A percentile compares a stretch with the other conserved stretches of the same genome.
phyloP scores from a whole-genome alignment of 1,284 basidiomycete species.

The Microbotryum saponariae region DNA sequence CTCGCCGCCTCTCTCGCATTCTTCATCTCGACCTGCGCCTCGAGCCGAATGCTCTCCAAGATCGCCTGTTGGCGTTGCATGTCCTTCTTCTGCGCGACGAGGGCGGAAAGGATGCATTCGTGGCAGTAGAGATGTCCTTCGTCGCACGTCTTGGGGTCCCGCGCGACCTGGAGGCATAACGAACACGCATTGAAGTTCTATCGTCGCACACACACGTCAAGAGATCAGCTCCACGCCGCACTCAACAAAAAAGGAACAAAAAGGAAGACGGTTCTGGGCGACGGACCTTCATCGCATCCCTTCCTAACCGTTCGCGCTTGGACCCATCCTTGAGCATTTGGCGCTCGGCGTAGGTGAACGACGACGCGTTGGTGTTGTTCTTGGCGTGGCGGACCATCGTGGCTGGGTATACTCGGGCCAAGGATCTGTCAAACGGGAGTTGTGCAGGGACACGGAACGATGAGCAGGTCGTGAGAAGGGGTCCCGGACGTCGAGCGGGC shows the following conservation, averaged over 20 bases:
- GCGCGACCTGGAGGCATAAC: slow-evolving; percentile 44
- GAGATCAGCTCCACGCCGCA: no score
- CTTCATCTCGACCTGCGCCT: slow-evolving; percentile 63
- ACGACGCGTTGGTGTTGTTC: slow-evolving; percentile 62
- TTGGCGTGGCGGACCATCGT: slow-evolving; percentile 57
- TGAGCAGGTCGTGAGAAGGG: no score
- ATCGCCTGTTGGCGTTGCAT: slow-evolving; percentile 75
- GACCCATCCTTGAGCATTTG: slow-evolving; percentile 74
- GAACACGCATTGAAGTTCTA: slow-evolving; percentile 27
- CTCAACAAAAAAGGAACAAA: no score
- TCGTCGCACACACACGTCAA: no score
- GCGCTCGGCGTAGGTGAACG: slow-evolving; percentile 78
- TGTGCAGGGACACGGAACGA: no score
- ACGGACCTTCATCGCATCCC: slow-evolving; percentile 25
- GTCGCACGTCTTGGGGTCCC: slow-evolving; percentile 69
- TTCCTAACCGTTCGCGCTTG: slow-evolving; percentile 41
- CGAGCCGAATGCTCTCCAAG: slow-evolving; percentile 61
- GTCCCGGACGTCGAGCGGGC: no score
- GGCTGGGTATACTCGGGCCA: no score
- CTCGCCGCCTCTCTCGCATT: slow-evolving; percentile 62
- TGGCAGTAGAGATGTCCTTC: slow-evolving; percentile 81
- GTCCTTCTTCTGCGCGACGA: slow-evolving; percentile 75
- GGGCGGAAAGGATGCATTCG: slow-evolving; percentile 34
- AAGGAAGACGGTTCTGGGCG: no score
- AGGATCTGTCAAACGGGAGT: no score